phyloP scores from a whole-genome alignment of 495 filamentous ascomycete genomes.

The Pseudevernia furfuracea region DNA sequence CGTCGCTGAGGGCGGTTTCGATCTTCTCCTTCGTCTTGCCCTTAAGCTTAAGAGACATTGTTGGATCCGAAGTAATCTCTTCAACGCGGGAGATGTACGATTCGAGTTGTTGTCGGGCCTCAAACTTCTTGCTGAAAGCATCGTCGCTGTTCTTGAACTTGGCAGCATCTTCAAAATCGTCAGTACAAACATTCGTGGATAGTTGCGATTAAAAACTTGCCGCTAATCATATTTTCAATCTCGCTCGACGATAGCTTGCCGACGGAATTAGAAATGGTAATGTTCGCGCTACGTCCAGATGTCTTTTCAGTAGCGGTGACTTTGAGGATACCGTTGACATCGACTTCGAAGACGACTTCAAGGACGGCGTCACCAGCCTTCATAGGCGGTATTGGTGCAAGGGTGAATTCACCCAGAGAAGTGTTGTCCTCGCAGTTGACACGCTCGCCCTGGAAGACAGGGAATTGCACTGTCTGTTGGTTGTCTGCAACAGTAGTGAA shows the following conservation, averaged over 20 bases:
- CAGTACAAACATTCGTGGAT: slow-evolving; percentile 11
- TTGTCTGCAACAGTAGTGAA: slow-evolving; percentile 98
- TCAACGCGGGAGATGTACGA: slow-evolving; percentile 98
- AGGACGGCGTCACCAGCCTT: slow-evolving; percentile 96
- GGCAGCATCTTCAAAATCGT: slow-evolving; percentile 61
- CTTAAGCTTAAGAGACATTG: slow-evolving; percentile 95
- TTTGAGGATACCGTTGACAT: slow-evolving; percentile 99
- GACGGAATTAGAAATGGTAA: slow-evolving; percentile 99
- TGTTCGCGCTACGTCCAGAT: slow-evolving; percentile 95
- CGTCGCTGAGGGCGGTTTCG: slow-evolving; percentile 80
- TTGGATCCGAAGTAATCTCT: slow-evolving; percentile 95
- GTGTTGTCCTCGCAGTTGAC: slow-evolving; percentile 99
- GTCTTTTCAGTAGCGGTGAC: slow-evolving; percentile 99
- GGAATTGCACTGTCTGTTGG: slow-evolving; percentile 96
- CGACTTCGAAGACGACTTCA: slow-evolving; percentile 98
- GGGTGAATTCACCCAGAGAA: slow-evolving; percentile 94
- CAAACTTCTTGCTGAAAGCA: slow-evolving; percentile 97
- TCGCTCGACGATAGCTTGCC: slow-evolving; percentile 92
- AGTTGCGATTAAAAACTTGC: slow-evolving; percentile 39
- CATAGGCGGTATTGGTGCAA: slow-evolving; percentile 94
- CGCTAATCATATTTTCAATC: slow-evolving; percentile 95
- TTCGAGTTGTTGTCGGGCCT: slow-evolving; percentile 97
- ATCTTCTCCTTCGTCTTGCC: slow-evolving; percentile 99
- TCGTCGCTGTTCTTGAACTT: slow-evolving; percentile 99
- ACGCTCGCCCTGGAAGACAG: slow-evolving; percentile 97